A percentile compares a stretch with the other conserved stretches of the same genome.
phyloP scores from a whole-genome alignment of 306 rosid species.

The Clitoria ternatea region DNA sequence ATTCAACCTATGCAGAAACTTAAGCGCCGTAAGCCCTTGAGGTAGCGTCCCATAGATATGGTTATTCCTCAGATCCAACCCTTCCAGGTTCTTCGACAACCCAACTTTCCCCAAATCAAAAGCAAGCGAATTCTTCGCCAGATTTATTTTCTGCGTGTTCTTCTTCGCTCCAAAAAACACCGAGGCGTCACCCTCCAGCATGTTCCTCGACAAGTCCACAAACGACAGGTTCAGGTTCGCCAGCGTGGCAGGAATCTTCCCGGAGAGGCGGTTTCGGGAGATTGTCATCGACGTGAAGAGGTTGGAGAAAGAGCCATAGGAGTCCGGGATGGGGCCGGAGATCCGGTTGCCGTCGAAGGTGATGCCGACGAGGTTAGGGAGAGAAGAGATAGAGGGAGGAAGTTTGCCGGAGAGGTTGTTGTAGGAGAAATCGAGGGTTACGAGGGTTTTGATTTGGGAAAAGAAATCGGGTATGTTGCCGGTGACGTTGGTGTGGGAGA shows the following conservation, averaged over 20 bases:
- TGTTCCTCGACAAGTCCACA: constrained; percentile 16
- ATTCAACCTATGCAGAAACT: constrained; percentile 4
- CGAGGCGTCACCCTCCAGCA: constrained; percentile 30
- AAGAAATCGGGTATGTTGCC: constrained; percentile 5
- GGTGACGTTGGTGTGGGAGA: constrained; percentile 9
- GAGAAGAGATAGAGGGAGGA: constrained; percentile 12
- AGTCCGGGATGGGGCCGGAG: constrained; percentile 22
- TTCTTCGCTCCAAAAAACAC: constrained; percentile 23
- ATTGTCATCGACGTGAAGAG: background rate
- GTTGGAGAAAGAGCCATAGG: constrained; percentile 7
- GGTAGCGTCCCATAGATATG: constrained; percentile 19
- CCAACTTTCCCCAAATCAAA: constrained; percentile 28
- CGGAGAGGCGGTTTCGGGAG: constrained; percentile 12
- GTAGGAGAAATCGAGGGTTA: constrained; percentile 17
- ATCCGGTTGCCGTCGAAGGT: constrained; percentile 12
- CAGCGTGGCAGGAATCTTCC: constrained; percentile 25
- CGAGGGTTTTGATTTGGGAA: constrained; percentile 19
- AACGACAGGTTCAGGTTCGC: constrained; percentile 11
- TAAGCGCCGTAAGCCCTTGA: background rate
- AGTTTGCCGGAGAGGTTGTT: constrained; percentile 22
- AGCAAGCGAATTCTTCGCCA: background rate
- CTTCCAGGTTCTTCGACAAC: background rate
- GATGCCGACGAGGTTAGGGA: constrained; percentile 27
- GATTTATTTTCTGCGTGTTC: background rate
- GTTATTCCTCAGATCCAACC: constrained; percentile 25